Evolutionary conservation across 2,329 filamentous ascomycete genomes (phyloP), one percentile per base, ranked within the genome.

Genomic region (Orbilia ellipsospora): DNA sequence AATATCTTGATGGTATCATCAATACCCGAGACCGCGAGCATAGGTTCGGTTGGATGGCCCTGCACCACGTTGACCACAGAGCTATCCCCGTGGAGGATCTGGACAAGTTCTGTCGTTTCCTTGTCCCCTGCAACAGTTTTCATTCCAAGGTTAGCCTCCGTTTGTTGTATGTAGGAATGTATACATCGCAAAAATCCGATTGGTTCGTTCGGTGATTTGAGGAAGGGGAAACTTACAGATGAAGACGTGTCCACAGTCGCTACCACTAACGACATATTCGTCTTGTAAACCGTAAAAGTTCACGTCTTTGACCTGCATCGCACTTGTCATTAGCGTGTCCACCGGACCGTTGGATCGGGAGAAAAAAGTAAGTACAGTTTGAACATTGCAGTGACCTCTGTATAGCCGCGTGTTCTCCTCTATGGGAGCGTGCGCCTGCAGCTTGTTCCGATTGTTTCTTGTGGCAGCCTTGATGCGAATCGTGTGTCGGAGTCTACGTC

Each of bases 1-100:
- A 90, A 91, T 63, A 91, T 88, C 79, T 91, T 90, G 82, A 91
- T 87, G 0, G 88, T 90, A 78, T 88, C 86, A 77, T 90, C 89
- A 72, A 91, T 91, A 18, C 89, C 89, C 1, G 87, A 89, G 31
- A 88, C 88, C 1, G 89, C 89, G 68, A 91, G 83, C 75, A 88
- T 87, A 1, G 89, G 88, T 80, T 91, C 89, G 78, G 89, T 90
- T 1, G 89, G 89, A 80, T 91, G 89, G 1, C 87, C 87, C 86
- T 78, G 44, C 60, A 90, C 83, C 15, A 91, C 89, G 78, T 91
- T 91, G 68, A 90, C 89, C n/a, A 90, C 87, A 77, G 91, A 89
- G 23, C 87, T 87, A 80, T 91, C 89, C 0, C 87, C 89, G 80
- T 89, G 86, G 5, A 90, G 83, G 15, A 91, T 88, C 79, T 90